phyloP scores from a whole-genome alignment of 306 rosid species.

The Elaeagnus macrophylla region DNA sequence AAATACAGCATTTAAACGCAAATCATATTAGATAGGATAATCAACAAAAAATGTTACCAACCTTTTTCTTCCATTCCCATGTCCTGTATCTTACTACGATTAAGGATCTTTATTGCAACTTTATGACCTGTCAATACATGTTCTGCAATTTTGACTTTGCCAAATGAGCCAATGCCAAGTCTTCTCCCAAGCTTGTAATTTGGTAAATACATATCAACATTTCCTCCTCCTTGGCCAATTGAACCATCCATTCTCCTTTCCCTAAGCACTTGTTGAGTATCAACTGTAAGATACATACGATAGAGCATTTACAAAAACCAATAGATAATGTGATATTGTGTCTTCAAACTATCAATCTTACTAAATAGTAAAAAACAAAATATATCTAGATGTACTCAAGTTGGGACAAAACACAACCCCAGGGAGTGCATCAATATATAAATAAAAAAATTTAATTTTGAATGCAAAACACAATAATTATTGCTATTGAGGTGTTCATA shows the following conservation, averaged over 20 bases:
- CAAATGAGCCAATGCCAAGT: conserved; percentile 85
- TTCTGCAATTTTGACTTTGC: conserved; percentile 88
- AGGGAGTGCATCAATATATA: no score
- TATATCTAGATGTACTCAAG: no score
- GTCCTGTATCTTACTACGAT: conserved; percentile 62
- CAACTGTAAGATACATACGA: no score
- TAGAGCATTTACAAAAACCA: not conserved
- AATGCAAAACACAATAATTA: no score
- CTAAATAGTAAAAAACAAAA: no score
- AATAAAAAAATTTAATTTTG: no score
- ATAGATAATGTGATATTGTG: no score
- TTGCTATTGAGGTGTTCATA: no score
- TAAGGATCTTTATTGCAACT: conserved; percentile 92
- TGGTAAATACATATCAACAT: conserved; percentile 42
- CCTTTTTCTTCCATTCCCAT: conserved; percentile 97
- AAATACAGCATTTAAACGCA: not conserved
- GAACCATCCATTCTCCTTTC: conserved; percentile 45
- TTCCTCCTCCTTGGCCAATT: conserved; percentile 39
- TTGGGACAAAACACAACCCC: no score
- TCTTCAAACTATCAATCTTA: no score
- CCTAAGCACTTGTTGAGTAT: not conserved
- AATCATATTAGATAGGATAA: no score
- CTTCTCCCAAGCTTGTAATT: conserved; percentile 90
- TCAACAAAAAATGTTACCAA: conserved; percentile 16
- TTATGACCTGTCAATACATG: conserved; percentile 75